Percentiles rank a stretch among this genome's conserved stretches.
These are phyloP conservation scores for Leucocoprinus sp. DNA, from an alignment of 768 basidiomycete genomes.

Conservation along the genomic window DNA sequence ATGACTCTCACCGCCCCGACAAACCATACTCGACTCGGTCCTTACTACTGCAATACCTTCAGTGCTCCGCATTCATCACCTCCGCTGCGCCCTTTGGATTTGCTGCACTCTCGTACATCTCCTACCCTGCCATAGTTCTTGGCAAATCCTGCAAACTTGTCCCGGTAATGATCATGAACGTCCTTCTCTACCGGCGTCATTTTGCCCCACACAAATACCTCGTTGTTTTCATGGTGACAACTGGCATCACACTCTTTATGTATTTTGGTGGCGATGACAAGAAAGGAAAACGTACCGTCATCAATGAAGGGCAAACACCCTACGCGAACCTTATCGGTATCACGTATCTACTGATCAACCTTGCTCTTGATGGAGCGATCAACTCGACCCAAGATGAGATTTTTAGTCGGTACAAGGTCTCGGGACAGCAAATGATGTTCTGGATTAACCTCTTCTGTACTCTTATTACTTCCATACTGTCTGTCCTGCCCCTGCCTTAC, in stretches of 20 bases:
- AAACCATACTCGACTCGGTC: slow-evolving; percentile 31
- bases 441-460: slow-evolving; percentile 92
- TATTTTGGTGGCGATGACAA: slow-evolving; percentile 59
- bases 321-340: slow-evolving; percentile 65
- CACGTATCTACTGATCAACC: slow-evolving; percentile 73
- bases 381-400: slow-evolving; percentile 98
- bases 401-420: slow-evolving; percentile 64
- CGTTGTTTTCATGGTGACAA: slow-evolving; percentile 88
- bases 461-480: slow-evolving; percentile 56
- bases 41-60: slow-evolving; percentile 69
- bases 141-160: slow-evolving; percentile 99
- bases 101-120: slow-evolving; percentile 89
- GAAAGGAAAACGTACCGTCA: slow-evolving; percentile 29
- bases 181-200: slow-evolving; percentile 84
- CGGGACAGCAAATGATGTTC: slow-evolving; percentile 99
- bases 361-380: slow-evolving; percentile 84
- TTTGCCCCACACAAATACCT: slow-evolving; percentile 94
- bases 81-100: slow-evolving; percentile 94
- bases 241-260: slow-evolving; percentile 93
- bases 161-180: slow-evolving; percentile 97
- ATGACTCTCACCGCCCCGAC: slow-evolving; percentile 21
- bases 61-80: slow-evolving; percentile 83
- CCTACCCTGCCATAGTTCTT: slow-evolving; percentile 97
- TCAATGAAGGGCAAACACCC: slow-evolving; percentile 25
- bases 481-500: slow-evolving; percentile 66